These are phyloP conservation scores for Nicotiana rustica DNA, from an alignment of 305 asterid species.

Conservation along the genomic window DNA sequence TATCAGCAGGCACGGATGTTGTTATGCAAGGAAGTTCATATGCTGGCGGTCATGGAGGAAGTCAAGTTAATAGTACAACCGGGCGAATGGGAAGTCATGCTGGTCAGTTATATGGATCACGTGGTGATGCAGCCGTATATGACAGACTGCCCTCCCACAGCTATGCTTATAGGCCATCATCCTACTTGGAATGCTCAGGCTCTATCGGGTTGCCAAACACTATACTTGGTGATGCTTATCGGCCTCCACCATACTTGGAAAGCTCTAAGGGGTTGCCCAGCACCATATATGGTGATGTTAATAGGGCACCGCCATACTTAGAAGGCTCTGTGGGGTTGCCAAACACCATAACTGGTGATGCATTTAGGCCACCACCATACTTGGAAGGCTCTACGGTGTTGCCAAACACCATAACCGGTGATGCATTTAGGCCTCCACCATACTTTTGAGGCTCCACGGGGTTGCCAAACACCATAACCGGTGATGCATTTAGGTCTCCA, in stretches of 20 bases:
- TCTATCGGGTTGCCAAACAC: too few species aligned
- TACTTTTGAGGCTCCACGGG: too few species aligned
- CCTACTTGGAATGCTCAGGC: neutral
- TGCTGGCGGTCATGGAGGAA: neutral
- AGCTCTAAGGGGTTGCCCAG: conserved; percentile 49
- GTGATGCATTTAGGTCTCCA: too few species aligned
- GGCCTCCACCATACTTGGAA: conserved; percentile 52
- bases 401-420: too few species aligned
- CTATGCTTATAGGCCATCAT: conserved; percentile 34
- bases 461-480: too few species aligned
- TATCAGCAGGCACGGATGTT: conserved; percentile 38
- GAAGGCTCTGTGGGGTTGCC: too few species aligned
- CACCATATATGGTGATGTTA: conserved; percentile 46
- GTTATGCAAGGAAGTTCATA: neutral
- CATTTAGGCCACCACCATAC: too few species aligned
- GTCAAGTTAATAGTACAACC: conserved; percentile 31
- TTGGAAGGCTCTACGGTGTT: too few species aligned
- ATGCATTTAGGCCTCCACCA: too few species aligned
- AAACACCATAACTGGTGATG: too few species aligned
- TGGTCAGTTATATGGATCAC: conserved; percentile 49
- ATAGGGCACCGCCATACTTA: conserved; percentile 38
- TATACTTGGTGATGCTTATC: conserved; percentile 15
- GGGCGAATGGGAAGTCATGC: conserved; percentile 46
- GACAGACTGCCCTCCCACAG: conserved; percentile 42
- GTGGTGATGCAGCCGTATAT: conserved; percentile 46